Base-by-base conservation (phyloP, 2,329 filamentous ascomycete genomes). In the Cladobotryum mycophilum region DNA sequence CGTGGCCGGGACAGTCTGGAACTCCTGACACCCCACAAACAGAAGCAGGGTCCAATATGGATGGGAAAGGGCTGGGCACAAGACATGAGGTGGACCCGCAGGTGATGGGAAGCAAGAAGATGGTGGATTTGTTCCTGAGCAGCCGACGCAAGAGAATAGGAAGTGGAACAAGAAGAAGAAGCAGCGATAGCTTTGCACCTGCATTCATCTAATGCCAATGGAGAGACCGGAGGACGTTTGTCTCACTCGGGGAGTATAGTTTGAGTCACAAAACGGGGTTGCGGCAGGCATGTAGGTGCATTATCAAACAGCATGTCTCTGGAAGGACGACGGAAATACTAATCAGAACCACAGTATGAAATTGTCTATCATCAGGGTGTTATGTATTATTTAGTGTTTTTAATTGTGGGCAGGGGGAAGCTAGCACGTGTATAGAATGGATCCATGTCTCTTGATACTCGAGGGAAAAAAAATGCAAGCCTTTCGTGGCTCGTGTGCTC, bases 41-140 rank as follows among this genome's bases (percentile, higher is more conserved):
- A 1, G 47, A 53, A 22, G 22, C 22, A 15, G 43, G 44, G n/a
- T 42, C 37, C 2, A 11, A 46, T 17, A 42, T 41, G 9, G 36
- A 53, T 25, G 20, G 41, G 15, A 20, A 48, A 38, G 51, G 47
- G 22, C 36, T 37, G 9, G 18, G 45, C 25, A 6, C 25, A 30
- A 30, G 25, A 30, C 25, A 30, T 17, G 52, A 53, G 33, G 22
- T 50, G 49, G 64, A 69, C 37, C 60, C 64, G 0, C 70, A 73
- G 51, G 61, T 61, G 0, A 61, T 71, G 53, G 73, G 73, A 2
- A 76, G 76, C 56, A 73, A 73, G 60, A 67, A 67, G 40, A 79
- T 81, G 73, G 76, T 81, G 7, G 76, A 81, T 47, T 52, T 75
- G 45, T 80, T 81, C 58, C 64, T 81, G 25, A 78, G 67, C 53